A percentile compares a stretch with the other conserved stretches of the same genome.
Conservation (phyloP, 1,139 yeast species). For the Meyerozyma elateridarum region DNA sequence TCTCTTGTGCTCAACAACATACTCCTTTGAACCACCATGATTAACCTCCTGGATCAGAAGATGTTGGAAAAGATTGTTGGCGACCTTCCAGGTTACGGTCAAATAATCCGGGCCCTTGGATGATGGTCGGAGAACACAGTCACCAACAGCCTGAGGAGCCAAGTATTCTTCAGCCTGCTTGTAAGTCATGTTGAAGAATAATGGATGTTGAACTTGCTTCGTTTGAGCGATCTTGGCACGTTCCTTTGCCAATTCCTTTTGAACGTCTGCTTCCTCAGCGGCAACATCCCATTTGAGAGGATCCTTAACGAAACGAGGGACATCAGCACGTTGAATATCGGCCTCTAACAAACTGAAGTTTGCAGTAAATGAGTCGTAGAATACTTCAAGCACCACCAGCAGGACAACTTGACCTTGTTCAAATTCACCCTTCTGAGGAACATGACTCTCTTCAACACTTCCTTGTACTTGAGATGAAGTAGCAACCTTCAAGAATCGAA, state of each 20-base stretch:
- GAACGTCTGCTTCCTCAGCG: conserved; percentile 67
- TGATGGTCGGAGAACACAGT: conserved; percentile 90
- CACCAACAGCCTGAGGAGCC: conserved; percentile 88
- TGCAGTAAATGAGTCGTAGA: conserved; percentile 69
- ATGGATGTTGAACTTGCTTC: conserved; percentile 89
- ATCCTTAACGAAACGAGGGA: conserved; percentile 48
- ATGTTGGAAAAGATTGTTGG: conserved; percentile 87
- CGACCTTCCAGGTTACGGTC: conserved; percentile 95
- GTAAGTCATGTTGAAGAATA: conserved; percentile 77
- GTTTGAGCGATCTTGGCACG: conserved; percentile 50
- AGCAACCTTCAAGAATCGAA: conserved; percentile 49
- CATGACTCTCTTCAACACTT: conserved; percentile 59
- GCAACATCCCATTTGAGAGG: conserved; percentile 76
- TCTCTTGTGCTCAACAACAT: conserved; percentile 62
- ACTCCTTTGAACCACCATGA: conserved; percentile 56
- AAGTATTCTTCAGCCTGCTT: conserved; percentile 90
- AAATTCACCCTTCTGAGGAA: conserved; percentile 49
- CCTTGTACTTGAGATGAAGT: conserved; percentile 81
- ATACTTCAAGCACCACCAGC: conserved; percentile 68
- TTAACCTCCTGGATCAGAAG: conserved; percentile 71
- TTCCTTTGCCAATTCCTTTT: conserved; percentile 53
- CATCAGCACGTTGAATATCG: conserved; percentile 59
- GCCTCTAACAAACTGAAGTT: conserved; percentile 65
- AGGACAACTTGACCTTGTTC: conserved; percentile 78
- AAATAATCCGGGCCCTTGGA: conserved; percentile 84